phyloP scores from a whole-genome alignment of 805 yeast species.

The Nakazawaea ernobii region DNA sequence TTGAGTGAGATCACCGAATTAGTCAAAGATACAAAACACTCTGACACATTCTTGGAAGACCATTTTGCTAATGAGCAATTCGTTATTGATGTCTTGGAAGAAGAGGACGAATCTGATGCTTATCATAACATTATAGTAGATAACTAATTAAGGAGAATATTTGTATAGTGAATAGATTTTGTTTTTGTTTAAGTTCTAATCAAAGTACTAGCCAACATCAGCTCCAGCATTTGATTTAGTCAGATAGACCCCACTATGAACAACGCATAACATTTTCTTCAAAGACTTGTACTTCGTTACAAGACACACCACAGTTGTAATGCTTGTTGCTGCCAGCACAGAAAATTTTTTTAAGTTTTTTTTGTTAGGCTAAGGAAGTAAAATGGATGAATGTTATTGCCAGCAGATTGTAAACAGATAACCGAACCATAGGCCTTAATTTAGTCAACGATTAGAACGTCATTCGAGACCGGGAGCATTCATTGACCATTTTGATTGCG shows the following conservation, averaged over 20 bases:
- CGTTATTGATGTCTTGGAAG: conserved; percentile 15
- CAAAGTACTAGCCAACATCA: too few species aligned
- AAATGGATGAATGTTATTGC: background rate
- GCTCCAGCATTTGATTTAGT: too few species aligned
- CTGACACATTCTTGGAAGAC: background rate
- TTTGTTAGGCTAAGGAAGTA: background rate
- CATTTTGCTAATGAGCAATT: conserved; percentile 12
- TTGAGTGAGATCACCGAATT: conserved; percentile 42
- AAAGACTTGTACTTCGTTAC: too few species aligned
- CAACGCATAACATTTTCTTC: too few species aligned
- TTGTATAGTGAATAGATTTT: background rate
- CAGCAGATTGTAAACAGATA: background rate
- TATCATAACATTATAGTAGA: background rate
- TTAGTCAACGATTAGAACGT: too few species aligned
- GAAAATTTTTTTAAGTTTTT: too few species aligned
- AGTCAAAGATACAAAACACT: conserved; percentile 35
- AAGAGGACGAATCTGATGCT: conserved; percentile 12
- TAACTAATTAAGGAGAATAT: background rate
- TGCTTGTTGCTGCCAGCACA: too few species aligned
- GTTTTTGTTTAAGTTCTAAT: too few species aligned
- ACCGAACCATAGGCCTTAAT: background rate
- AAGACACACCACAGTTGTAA: too few species aligned
- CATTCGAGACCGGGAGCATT: too few species aligned
- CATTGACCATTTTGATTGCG: too few species aligned
- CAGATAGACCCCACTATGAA: too few species aligned